Percentiles rank a stretch among this genome's conserved stretches.
Evolutionary conservation across 495 filamentous ascomycete species (phyloP).

Genomic region (Daldinia childiae): DNA sequence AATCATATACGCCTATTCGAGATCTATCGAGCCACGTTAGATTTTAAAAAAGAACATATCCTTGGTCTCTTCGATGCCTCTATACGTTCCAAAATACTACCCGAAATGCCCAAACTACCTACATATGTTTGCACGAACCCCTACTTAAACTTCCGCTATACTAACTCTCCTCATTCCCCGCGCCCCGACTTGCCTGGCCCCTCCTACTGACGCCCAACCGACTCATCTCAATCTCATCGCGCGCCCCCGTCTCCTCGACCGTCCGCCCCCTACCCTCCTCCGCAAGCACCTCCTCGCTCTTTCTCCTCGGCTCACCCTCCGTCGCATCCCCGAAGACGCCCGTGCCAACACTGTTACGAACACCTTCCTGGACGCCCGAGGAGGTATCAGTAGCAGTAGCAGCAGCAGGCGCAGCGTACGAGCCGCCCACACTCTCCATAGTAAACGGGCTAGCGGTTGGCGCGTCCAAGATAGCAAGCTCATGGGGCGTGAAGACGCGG

Average conservation of each 20-base stretch:
- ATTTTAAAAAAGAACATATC: too few species aligned
- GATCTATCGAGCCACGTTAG: too few species aligned
- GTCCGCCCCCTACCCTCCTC: conserved; percentile 45
- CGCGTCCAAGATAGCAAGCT: conserved; percentile 76
- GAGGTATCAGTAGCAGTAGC: conserved; percentile 1
- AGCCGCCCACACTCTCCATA: conserved; percentile 84
- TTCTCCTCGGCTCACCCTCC: conserved; percentile 10
- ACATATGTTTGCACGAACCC: not conserved
- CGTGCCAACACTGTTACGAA: not conserved
- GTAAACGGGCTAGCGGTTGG: conserved; percentile 86
- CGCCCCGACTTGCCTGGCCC: conserved; percentile 33
- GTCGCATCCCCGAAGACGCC: not conserved
- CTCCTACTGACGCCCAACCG: conserved; percentile 35
- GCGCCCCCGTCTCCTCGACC: conserved; percentile 7
- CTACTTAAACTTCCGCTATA: not conserved
- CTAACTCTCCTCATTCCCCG: conserved; percentile 17
- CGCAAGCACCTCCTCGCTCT: conserved; percentile 48
- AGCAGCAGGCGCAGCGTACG: conserved; percentile 56
- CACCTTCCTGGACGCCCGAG: conserved; percentile 12
- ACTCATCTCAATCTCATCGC: conserved; percentile 36
- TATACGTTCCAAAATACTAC: not conserved
- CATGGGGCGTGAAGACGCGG: conserved; percentile 70
- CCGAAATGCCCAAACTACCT: not conserved
- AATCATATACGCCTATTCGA: too few species aligned
- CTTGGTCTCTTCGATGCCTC: too few species aligned